Base-by-base conservation (phyloP, 495 filamentous ascomycete species). In the Podospora bellae-mahoneyi region DNA sequence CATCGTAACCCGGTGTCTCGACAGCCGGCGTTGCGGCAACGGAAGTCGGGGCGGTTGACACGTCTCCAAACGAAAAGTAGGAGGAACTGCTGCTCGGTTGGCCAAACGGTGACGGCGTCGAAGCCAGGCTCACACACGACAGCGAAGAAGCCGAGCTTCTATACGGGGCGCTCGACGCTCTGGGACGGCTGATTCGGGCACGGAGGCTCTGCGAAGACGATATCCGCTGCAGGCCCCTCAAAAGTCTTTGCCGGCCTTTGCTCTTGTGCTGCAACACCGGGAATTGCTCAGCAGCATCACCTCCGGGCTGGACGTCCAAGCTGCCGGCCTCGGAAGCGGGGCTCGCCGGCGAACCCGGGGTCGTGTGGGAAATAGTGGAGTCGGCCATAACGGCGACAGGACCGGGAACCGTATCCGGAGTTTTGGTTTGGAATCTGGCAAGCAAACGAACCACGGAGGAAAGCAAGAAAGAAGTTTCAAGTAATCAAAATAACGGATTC, bases 211-310 rank as follows among this genome's bases (percentile, higher is more conserved):
- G 90, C 2, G 91, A 93, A 2, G 95, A 97, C 18, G 93, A 91
- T 67, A 98, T 95, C 56, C 93, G 91, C 72, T 96, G 89, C 61
- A 99, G 84, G 61, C 87, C 88, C 68, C 92, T 89, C 23, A 97
- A 79, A 55, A 98, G 80, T 63, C 88, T 88, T 66, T 89, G 87
- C 39, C 91, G 86, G 26, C 91, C 89, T 76, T 89, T 93, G 60
- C 88, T 82, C 78, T 92, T 95, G 7, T 79, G 78, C 13, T 82
- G 81, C 39, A 48, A 48, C 39, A 48, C 39, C 2, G 39, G 39
- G 39, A 48, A 48, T 16, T 48, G 39, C 15, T 48, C 39, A 48
- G 13, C 39, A 48, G 13, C 13, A 48, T 48, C 39, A 48, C 15
- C 13, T 48, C 39, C 39, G 39, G 39, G 39, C 1, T 48, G 39